Percentiles rank a stretch among this genome's conserved stretches.
Conservation (phyloP, 176 grass and related monocot species). For the Oryza rufipogon region DNA sequence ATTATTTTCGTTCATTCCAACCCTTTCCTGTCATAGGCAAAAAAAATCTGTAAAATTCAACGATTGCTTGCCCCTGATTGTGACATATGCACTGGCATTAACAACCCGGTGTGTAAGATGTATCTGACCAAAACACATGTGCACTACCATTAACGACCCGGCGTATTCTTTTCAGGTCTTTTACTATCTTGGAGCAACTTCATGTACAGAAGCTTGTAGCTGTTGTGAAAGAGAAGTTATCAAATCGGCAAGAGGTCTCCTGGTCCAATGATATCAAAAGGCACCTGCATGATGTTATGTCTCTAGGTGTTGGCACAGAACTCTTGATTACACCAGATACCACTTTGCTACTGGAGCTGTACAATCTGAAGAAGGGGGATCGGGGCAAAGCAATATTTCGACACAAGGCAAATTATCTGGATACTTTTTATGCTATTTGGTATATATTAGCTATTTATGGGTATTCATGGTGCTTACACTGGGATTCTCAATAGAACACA, state of each 20-base stretch:
- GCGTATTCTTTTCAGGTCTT: slow-evolving; percentile 59
- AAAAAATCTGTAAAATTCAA: not conserved
- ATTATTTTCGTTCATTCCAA: not conserved
- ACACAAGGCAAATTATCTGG: slow-evolving; percentile 84
- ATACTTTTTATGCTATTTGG: slow-evolving; percentile 46
- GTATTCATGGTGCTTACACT: slow-evolving; percentile 34
- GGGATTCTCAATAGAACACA: slow-evolving; percentile 1
- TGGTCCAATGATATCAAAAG: slow-evolving; percentile 66
- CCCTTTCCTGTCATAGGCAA: not conserved
- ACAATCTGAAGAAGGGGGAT: slow-evolving; percentile 61
- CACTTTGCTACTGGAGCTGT: slow-evolving; percentile 73
- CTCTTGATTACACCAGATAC: slow-evolving; percentile 62
- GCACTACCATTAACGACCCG: slow-evolving; percentile 24
- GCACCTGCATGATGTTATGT: slow-evolving; percentile 57
- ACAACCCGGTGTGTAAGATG: not conserved
- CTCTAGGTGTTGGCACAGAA: slow-evolving; percentile 69
- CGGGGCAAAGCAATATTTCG: slow-evolving; percentile 88
- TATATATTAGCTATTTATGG: slow-evolving; percentile 48
- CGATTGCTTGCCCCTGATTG: not conserved
- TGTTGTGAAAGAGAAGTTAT: slow-evolving; percentile 56
- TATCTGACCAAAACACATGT: slow-evolving; percentile 8
- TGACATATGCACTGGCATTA: not conserved
- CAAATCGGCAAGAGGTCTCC: slow-evolving; percentile 48
- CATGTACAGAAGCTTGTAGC: slow-evolving; percentile 66
- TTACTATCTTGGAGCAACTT: slow-evolving; percentile 73